phyloP scores from a whole-genome alignment of 352 stramenopile genomes.

The Aphanomyces astaci region DNA sequence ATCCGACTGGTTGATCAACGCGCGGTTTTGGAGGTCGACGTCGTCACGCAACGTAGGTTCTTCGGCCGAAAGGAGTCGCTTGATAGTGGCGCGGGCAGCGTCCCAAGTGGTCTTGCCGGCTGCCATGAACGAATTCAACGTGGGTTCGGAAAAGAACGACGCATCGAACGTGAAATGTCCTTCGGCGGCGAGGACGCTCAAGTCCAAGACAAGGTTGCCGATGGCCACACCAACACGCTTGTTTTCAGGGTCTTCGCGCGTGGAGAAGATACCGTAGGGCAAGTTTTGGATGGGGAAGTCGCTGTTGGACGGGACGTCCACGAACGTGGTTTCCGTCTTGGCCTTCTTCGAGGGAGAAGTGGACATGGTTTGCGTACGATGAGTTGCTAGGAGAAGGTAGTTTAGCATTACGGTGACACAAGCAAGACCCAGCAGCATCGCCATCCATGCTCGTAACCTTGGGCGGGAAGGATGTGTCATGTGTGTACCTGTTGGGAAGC shows the following conservation, averaged over 20 bases:
- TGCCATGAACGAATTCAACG: constrained; percentile 92
- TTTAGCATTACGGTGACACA: constrained; percentile 3
- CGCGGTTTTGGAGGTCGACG: constrained; percentile 48
- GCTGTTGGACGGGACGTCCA: constrained; percentile 42
- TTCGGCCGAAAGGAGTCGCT: constrained; percentile 74
- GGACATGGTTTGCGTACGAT: constrained; percentile 27
- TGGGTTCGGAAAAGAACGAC: constrained; percentile 61
- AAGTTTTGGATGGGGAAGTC: constrained; percentile 95
- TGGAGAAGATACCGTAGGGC: constrained; percentile 92
- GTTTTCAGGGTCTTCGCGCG: constrained; percentile 44
- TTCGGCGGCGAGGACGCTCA: constrained; percentile 82
- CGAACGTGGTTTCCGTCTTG: constrained; percentile 36
- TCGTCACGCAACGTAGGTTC: constrained; percentile 77
- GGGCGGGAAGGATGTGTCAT: neutral
- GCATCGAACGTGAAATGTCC: constrained; percentile 85
- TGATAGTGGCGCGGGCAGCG: constrained; percentile 73
- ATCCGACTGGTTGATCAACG: constrained; percentile 71
- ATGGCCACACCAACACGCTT: constrained; percentile 78
- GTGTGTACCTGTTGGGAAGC: neutral
- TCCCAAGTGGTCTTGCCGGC: constrained; percentile 83
- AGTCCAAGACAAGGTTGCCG: constrained; percentile 78
- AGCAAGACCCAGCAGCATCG: neutral
- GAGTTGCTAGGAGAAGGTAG: neutral
- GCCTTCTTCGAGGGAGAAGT: constrained; percentile 20
- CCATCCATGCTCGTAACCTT: neutral